Conservation (phyloP, 257 asterid species). For the Cynanchum wilfordii region DNA sequence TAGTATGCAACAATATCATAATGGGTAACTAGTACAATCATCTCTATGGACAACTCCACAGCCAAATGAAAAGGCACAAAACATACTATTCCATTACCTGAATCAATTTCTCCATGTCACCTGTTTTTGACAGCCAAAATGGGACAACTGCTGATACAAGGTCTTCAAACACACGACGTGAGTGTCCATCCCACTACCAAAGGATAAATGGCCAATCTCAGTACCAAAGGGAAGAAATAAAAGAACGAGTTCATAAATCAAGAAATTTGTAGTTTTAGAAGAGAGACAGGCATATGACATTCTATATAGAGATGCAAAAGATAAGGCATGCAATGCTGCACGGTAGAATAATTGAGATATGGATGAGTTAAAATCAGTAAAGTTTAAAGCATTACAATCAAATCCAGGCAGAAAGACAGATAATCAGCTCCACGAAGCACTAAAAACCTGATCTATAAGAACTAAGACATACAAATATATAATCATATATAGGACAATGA, state of each 20-base stretch:
- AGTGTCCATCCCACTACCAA: constrained; percentile 83
- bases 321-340: not conserved
- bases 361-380: not conserved
- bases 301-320: not conserved
- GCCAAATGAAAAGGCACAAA: constrained; percentile 7
- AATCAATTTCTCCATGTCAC: constrained; percentile 53
- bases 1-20: constrained; percentile 14
- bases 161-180: constrained; percentile 73
- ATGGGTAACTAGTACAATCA: constrained; percentile 1
- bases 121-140: constrained; percentile 67
- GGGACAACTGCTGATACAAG: constrained; percentile 87
- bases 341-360: not conserved
- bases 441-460: not conserved
- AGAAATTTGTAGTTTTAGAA: not conserved
- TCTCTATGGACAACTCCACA: not conserved
- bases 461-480: not conserved
- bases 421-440: not conserved
- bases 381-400: not conserved
- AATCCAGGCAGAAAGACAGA: not conserved
- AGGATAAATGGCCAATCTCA: constrained; percentile 19
- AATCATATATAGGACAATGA: not conserved
- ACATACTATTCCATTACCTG: constrained; percentile 49
- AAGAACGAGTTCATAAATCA: not conserved
- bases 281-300: not conserved
- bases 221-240: not conserved